Evolutionary conservation across 108 stramenopile species (phyloP), one percentile per base, ranked within the genome.

Genomic region (Nitzschia putrida): DNA sequence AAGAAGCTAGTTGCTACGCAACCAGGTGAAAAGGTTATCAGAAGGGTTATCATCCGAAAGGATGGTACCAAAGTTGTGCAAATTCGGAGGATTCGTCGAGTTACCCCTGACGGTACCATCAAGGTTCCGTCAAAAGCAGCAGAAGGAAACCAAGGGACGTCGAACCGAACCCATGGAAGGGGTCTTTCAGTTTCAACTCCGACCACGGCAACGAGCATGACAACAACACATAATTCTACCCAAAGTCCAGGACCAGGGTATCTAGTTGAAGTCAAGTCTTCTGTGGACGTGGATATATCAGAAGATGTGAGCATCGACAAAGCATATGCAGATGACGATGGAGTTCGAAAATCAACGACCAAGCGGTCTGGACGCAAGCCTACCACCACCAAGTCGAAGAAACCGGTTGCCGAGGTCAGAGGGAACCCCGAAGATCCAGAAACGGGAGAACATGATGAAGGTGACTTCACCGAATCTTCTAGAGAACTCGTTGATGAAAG

Each of bases 281-380:
- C 47, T 18, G 18, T 49, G n/a, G 47, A 18, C 47, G 18, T 49
- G 2, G 47, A 18, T 18, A 18, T 49, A 18, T 18, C 47, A 5
- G 47, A 49, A 18, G 47, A 49, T 49, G 47, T 49, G 47, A 49
- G 47, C 47, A 49, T 49, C 6, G 47, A 49, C 6, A 49, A 49
- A 18, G 47, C n/a, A 18, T 18, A 18, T 5, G 47, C 18, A 5
- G 18, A 49, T 18, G 47, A 49, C 6, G 47, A 49, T 18, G 47
- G n/a, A 18, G 6, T 18, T 18, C 2, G 6, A 18, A 49, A 49
- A 18, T 16, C n/a, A 16, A 49, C 47, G 14, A 49, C 47, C 14
- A 18, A 49, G 6, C 18, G 18, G 14, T 49, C 47, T 16, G 18
- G 14, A 18, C 47, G n/a, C 14, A 16, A 18, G 18, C 14, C 14